Evolutionary conservation across 2,329 filamentous ascomycete species (phyloP).

Genomic region (Pestalotiopsis sp.): DNA sequence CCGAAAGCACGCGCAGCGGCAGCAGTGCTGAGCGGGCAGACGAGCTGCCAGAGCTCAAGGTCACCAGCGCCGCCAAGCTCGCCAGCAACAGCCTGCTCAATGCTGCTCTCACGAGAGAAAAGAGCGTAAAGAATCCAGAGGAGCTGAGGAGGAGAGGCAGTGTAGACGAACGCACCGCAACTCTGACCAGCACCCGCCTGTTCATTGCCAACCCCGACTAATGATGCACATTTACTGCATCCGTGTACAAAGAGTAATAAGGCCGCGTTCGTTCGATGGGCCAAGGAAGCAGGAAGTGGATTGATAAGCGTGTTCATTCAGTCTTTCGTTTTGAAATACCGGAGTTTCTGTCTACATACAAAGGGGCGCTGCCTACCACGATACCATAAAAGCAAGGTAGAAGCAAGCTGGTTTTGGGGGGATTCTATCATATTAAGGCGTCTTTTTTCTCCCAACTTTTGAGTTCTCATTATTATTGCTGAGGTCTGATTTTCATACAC

Average conservation of each 20-base stretch:
- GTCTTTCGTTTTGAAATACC: conserved; percentile 16
- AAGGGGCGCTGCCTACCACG: conserved; percentile 11
- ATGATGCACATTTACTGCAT: conserved; percentile 20
- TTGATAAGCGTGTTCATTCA: conserved; percentile 5
- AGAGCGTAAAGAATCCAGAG: conserved; percentile 68
- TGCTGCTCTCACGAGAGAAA: conserved; percentile 62
- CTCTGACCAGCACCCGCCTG: conserved; percentile 72
- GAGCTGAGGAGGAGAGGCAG: conserved; percentile 78
- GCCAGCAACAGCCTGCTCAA: conserved; percentile 63
- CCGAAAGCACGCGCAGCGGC: conserved; percentile 55
- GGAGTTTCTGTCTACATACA: conserved; percentile 11
- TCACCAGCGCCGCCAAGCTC: conserved; percentile 46
- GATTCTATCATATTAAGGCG: conserved; percentile 8
- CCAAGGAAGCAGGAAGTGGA: background rate
- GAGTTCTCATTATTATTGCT: background rate
- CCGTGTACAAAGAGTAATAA: background rate
- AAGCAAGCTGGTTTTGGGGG: conserved; percentile 11
- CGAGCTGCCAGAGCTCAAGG: conserved; percentile 57
- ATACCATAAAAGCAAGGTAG: conserved; percentile 13
- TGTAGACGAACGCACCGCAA: conserved; percentile 81
- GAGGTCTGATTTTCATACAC: too few species aligned
- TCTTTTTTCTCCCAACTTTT: background rate
- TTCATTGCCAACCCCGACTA: conserved; percentile 86
- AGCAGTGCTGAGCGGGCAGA: conserved; percentile 66
- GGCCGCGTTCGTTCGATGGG: background rate